Percentiles rank a stretch among this genome's conserved stretches.
Evolutionary conservation across 345 rosid genomes (phyloP).

Genomic region (Eucalyptus erythrocorys): DNA sequence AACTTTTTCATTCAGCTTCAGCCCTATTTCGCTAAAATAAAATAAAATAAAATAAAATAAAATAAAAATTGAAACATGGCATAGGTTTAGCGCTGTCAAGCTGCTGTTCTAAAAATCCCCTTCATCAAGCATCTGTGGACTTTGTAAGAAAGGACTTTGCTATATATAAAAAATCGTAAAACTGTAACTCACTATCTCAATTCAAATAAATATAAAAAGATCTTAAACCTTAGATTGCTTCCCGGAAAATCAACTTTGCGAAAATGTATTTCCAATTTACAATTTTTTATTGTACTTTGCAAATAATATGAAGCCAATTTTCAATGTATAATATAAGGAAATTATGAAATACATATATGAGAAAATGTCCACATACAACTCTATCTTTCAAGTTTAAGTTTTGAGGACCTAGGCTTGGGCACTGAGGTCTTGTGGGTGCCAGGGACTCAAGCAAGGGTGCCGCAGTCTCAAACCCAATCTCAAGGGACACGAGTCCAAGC

Average conservation of each 20-base stretch:
- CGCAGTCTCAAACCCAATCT: background rate
- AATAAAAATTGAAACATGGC: background rate
- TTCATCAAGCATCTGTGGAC: background rate
- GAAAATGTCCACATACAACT: background rate
- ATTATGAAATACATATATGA: background rate
- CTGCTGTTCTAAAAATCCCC: background rate
- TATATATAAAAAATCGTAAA: too few relatives aligned
- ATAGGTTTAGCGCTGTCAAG: background rate
- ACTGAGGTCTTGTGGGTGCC: background rate
- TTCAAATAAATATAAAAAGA: background rate
- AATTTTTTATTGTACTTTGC: background rate
- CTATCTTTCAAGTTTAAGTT: background rate
- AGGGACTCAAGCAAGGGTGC: background rate
- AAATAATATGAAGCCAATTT: background rate
- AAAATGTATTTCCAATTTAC: background rate
- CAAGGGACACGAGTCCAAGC: background rate
- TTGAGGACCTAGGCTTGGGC: background rate
- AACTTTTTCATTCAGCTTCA: background rate
- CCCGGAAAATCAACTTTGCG: background rate
- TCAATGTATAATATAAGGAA: background rate
- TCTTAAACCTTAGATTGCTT: background rate
- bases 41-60: too few relatives aligned
- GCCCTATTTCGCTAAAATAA: too few relatives aligned
- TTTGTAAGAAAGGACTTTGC: background rate
- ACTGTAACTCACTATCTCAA: background rate